A percentile compares a stretch with the other conserved stretches of the same genome.
These are phyloP conservation scores for Dictyostelium capitatum DNA, from an alignment of 78 protist genomes.

Conservation along the genomic window DNA sequence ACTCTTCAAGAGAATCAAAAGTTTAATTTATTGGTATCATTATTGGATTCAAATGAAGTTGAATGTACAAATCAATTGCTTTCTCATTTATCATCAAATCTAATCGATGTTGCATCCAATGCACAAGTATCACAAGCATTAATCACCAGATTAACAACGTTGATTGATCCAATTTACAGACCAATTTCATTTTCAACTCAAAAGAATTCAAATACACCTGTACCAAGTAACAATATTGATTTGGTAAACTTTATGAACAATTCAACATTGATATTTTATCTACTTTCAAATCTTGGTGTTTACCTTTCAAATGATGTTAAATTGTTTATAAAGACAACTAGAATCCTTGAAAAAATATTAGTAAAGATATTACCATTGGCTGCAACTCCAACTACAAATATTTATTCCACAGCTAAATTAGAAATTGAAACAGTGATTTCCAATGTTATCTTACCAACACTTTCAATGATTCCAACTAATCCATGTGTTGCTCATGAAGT, in stretches of 20 bases:
- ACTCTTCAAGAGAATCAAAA: constrained; percentile 48
- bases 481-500: constrained; percentile 38
- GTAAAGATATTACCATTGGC: constrained; percentile 10
- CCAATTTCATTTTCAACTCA: constrained; percentile 40
- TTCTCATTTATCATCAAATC: background rate
- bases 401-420: background rate
- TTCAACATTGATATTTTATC: constrained; percentile 25
- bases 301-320: constrained; percentile 17
- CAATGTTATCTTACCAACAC: constrained; percentile 34
- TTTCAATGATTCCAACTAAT: constrained; percentile 39
- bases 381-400: constrained; percentile 26
- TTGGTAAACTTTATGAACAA: background rate
- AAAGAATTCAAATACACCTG: background rate
- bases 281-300: constrained; percentile 26
- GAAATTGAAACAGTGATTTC: constrained; percentile 27
- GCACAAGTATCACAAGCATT: constrained; percentile 18
- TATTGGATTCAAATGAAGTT: constrained; percentile 8
- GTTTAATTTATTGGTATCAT: constrained; percentile 41
- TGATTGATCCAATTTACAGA: constrained; percentile 51
- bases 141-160: background rate
- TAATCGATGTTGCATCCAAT: constrained; percentile 35
- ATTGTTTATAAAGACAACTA: constrained; percentile 24
- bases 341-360: constrained; percentile 50
- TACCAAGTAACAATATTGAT: background rate
- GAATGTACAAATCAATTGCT: constrained; percentile 18